Evolutionary conservation across 2,329 filamentous ascomycete genomes (phyloP), one percentile per base, ranked within the genome.

Genomic region (Botrytis fragariae): DNA sequence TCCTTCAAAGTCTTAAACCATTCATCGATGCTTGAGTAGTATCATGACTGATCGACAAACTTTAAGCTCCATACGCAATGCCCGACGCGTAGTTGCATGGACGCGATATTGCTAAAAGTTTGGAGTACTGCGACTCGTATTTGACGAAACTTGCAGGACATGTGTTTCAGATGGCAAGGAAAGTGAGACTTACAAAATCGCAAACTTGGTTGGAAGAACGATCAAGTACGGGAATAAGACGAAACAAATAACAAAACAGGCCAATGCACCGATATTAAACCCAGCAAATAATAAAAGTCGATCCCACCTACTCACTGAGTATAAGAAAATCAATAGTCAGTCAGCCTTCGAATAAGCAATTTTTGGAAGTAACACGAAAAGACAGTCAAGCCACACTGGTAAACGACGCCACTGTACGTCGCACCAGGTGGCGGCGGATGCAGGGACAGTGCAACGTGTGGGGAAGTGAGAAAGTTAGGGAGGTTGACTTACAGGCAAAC

Each of bases 161-260:
- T 59, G 70, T 42, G 64, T 69, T 22, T 61, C 61, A 68, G 74
- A 74, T 42, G 57, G 69, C 69, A 74, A 76, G 71, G 75, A 68
- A 57, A 67, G 60, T 71, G 54, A 77, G 75, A 95, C 95, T 92
- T 90, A 98, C 96, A 98, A 83, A 77, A 97, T 94, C 72, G 95
- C 95, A 86, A 99, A 98, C 87, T 98, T 99, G 84, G 93, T 90
- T 78, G 95, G 95, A 82, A 88, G 91, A 77, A 94, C 83, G 77
- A 93, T 88, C 77, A 98, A 87, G 74, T 95, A 87, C 72, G 95
- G 95, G 84, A 97, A 95, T 73, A 98, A 86, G 78, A 91, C 91
- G 85, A 98, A 97, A 86, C 93, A 95, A 79, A 97, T 90, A 82
- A 97, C 90, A 86, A 99, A 98, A 86, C 97, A 95, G 78, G 93